Evolutionary conservation across 768 basidiomycete species (phyloP), one percentile per base, ranked within the genome.

Genomic region (Boletus edulis): DNA sequence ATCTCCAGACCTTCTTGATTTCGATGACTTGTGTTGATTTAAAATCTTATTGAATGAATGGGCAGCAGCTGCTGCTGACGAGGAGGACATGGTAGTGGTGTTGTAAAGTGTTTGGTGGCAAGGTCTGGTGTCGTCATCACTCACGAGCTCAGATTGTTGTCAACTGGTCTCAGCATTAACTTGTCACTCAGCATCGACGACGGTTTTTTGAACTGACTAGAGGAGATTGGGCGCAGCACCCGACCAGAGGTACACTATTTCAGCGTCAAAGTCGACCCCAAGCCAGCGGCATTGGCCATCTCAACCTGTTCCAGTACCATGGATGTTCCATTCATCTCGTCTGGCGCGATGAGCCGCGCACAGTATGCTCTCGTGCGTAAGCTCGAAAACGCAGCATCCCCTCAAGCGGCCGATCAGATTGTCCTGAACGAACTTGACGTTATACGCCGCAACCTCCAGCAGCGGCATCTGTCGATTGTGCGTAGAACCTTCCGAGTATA

Each of bases 41-140:
- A 94, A 76, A 40, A 92, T 81, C 65, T 91, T 93, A 72, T 83
- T 87, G 70, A 92, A 91, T 18, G 89, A 84, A 63, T 89, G 87
- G 37, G 86, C 83, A 11, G 82, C 78, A 22, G 73, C 61, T 1
- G 67, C 64, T 0, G 69, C 71, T 46, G 59, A 18, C 18, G 67
- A 56, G 22, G 67, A 56, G 22, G 61, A 55, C 71, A 68, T 70
- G 53, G 37, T 51, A 8, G 48, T 56, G 1, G 40, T 52, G 46
- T 41, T 55, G 32, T 32, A 20, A 38, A 37, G 22, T 57, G 45
- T 59, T 63, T 59, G 53, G 47, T 35, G 35, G 46, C 35, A 15
- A 17, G 12, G 14, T 37, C 15, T 37, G 13, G 35, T 37, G 37
- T 29, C 41, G 17, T 24, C 24, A 35, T 32, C 18, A 24, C 6